phyloP scores from a whole-genome alignment of 1,284 basidiomycete genomes.

The Tausonia pullulans region DNA sequence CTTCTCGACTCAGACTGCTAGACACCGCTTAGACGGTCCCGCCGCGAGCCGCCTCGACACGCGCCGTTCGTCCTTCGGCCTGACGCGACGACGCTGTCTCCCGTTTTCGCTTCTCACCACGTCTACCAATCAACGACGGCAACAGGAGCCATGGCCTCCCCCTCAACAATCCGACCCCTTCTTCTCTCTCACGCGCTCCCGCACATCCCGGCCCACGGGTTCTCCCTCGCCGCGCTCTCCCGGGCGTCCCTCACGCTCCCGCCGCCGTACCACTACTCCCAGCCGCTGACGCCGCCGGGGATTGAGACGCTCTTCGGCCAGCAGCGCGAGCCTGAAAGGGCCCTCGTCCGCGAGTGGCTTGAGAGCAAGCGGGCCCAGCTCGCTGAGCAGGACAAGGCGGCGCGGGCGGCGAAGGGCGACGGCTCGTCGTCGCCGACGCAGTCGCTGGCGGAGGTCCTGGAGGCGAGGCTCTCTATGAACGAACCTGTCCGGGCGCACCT shows the following conservation, averaged over 20 bases:
- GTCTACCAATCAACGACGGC: not conserved
- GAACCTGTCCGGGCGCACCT: conserved; percentile 50
- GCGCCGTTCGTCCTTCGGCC: too few relatives aligned
- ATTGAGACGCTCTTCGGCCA: conserved; percentile 59
- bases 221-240: conserved; percentile 57
- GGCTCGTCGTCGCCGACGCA: conserved; percentile 16
- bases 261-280: conserved; percentile 37
- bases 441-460: conserved; percentile 42
- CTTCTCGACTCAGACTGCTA: too few relatives aligned
- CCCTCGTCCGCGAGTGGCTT: conserved; percentile 58
- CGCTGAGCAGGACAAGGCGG: conserved; percentile 34
- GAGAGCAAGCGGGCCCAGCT: conserved; percentile 41
- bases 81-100: too few relatives aligned
- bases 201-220: conserved; percentile 52
- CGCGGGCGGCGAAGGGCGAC: conserved; percentile 16
- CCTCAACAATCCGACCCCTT: conserved; percentile 11
- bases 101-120: too few relatives aligned
- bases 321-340: conserved; percentile 51
- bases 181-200: conserved; percentile 42
- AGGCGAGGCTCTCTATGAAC: conserved; percentile 48
- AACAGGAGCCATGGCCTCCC: not conserved
- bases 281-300: conserved; percentile 52
- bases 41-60: too few relatives aligned
- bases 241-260: conserved; percentile 49
- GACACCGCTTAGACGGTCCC: too few relatives aligned